Evolutionary conservation across 1,139 yeast genomes (phyloP), one percentile per base, ranked within the genome.

Genomic region (Kazachstania sp.): DNA sequence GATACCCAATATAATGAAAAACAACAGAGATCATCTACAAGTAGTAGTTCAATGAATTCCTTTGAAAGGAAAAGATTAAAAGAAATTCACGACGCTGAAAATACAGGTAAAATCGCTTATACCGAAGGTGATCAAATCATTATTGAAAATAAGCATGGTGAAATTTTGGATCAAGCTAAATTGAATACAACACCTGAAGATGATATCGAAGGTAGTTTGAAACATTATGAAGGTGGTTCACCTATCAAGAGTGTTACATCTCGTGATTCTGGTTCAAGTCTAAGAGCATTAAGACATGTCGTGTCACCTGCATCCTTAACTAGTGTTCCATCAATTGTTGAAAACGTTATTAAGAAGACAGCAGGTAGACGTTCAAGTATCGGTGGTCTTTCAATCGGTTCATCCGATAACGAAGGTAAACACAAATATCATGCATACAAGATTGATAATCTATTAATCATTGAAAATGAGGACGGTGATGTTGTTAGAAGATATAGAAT

Each of bases 381-480:
- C 1, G 30, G 37, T 19, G 35, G 26, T 9, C n/a, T 16, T 0
- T 42, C 43, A 1, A 32, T 31, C 15, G 30, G 34, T 16, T 42
- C 37, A 11, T 16, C 50, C 9, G 50, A 50, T 16, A 45, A 53
- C 18, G 50, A 39, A 28, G 16, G 36, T n/a, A 51, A 46, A 36
- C 32, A 53, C n/a, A 68, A 68, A 51, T 77, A 74, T 41, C 71
- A 65, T 57, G 87, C 86, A 1, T 83, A 74, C 57, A 78, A 77
- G 59, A 68, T 79, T 44, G 95, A 83, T 60, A 79, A 87, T 60
- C 73, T 81, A 52, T 78, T 92, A 49, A 74, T 88, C 51, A 83
- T 92, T 53, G 98, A 92, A 65, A 86, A 88, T 60, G 87, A 78
- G 41, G 95, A 88, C 35, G 98, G 98, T 54, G 97, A 92, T 57